Percentiles rank a stretch among this genome's conserved stretches.
These are phyloP conservation scores for Emmonsiellopsis sp. DNA, from an alignment of 2,329 filamentous ascomycete genomes.

Conservation along the genomic window DNA sequence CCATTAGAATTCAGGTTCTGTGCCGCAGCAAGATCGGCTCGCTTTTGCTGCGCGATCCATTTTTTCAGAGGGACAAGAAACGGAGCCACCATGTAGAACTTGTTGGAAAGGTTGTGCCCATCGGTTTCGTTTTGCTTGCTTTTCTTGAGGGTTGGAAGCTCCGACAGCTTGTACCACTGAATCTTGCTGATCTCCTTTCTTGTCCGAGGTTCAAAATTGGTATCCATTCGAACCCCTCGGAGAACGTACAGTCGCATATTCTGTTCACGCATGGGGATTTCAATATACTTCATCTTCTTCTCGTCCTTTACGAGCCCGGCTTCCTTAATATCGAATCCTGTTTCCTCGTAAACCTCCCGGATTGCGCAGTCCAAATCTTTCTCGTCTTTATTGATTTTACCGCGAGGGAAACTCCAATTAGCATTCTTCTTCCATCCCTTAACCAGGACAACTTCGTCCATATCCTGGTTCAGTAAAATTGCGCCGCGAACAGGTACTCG, in stretches of 20 bases:
- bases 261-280: slow-evolving; percentile 84
- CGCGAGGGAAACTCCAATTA: slow-evolving; percentile 92
- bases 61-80: slow-evolving; percentile 79
- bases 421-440: slow-evolving; percentile 97
- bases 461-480: slow-evolving; percentile 83
- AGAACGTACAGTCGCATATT: slow-evolving; percentile 91
- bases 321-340: slow-evolving; percentile 69
- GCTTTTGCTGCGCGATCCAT: slow-evolving; percentile 81
- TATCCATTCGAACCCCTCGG: slow-evolving; percentile 76
- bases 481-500: slow-evolving; percentile 88
- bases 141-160: slow-evolving; percentile 73
- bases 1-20: slow-evolving; percentile 33
- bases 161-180: slow-evolving; percentile 82
- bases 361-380: slow-evolving; percentile 88
- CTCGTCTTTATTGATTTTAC: slow-evolving; percentile 98
- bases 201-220: slow-evolving; percentile 78
- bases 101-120: slow-evolving; percentile 45
- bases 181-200: slow-evolving; percentile 98
- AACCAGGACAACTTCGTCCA: slow-evolving; percentile 88
- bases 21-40: slow-evolving; percentile 46
- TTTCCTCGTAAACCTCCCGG: slow-evolving; percentile 93
- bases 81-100: slow-evolving; percentile 96
- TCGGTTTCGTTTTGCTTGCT: slow-evolving; percentile 38
- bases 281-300: slow-evolving; percentile 69
- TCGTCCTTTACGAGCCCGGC: slow-evolving; percentile 68